Evolutionary conservation across 2,329 filamentous ascomycete genomes (phyloP).

Genomic region (Whalleya microplaca): DNA sequence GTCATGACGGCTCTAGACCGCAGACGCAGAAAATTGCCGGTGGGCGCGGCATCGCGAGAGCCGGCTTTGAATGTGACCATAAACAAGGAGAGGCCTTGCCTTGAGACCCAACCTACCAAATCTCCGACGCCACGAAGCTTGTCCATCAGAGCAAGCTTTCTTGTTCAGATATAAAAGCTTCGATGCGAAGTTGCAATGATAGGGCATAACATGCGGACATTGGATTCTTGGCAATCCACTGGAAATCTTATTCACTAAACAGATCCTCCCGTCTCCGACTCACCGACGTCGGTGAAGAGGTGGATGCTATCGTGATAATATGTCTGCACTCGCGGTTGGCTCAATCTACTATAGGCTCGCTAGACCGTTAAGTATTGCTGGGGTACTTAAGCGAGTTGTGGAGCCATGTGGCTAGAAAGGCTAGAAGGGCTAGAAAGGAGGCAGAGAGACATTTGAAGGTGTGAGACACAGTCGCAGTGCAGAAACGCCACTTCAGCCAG

Average conservation of each 20-base stretch:
- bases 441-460: conserved; percentile 9
- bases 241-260: background rate
- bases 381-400: conserved; percentile 9
- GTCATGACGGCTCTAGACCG: background rate
- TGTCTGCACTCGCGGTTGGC: conserved; percentile 2
- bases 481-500: background rate
- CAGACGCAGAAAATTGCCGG: conserved; percentile 3
- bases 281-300: background rate
- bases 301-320: background rate
- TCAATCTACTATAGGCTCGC: background rate
- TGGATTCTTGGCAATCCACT: background rate
- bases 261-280: background rate
- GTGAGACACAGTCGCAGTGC: conserved; percentile 12
- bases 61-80: background rate
- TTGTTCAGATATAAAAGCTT: background rate
- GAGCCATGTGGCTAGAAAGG: conserved; percentile 10
- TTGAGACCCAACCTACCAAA: background rate
- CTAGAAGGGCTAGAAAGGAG: background rate
- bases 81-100: background rate
- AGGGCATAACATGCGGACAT: background rate
- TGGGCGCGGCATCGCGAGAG: conserved; percentile 1
- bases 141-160: background rate
- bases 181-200: background rate
- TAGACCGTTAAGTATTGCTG: background rate
- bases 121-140: background rate